Evolutionary conservation across 345 rosid species (phyloP).

Genomic region (Bruguiera parviflora): DNA sequence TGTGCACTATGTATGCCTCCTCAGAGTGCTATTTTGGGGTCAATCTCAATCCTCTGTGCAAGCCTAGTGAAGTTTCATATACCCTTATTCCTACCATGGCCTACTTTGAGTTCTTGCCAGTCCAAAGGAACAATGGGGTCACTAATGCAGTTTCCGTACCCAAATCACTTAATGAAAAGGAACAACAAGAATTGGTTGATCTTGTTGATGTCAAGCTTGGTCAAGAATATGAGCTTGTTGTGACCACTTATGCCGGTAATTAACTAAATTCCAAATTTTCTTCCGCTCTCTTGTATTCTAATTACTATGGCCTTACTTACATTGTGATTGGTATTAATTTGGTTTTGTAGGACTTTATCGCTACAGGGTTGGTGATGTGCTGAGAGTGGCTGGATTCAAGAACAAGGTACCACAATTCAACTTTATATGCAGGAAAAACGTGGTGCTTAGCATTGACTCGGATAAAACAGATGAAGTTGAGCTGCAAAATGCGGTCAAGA

Average conservation of each 20-base stretch:
- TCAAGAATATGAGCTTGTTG: conserved; percentile 91
- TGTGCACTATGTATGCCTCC: conserved; percentile 97
- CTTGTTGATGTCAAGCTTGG: conserved; percentile 94
- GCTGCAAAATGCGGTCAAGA: conserved; percentile 83
- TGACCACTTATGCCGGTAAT: conserved; percentile 95
- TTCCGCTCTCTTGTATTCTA: background rate
- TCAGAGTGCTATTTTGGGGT: conserved; percentile 96
- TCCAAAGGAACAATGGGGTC: conserved; percentile 63
- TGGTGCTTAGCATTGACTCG: conserved; percentile 79
- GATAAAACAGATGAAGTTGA: conserved; percentile 99
- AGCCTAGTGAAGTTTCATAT: conserved; percentile 85
- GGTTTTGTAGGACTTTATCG: conserved; percentile 63
- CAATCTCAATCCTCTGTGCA: conserved; percentile 74
- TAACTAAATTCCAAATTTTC: background rate
- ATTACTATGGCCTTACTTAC: background rate
- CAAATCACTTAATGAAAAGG: conserved; percentile 70
- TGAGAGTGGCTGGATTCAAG: conserved; percentile 90
- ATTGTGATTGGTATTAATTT: conserved; percentile 1
- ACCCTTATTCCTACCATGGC: conserved; percentile 92
- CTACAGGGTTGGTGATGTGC: conserved; percentile 93
- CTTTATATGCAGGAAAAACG: conserved; percentile 94
- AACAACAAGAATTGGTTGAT: conserved; percentile 77
- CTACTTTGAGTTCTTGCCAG: conserved; percentile 88
- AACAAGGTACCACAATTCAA: conserved; percentile 92
- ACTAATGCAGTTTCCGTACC: conserved; percentile 57